These are phyloP conservation scores for Phytophthora kernoviae DNA, from an alignment of 352 stramenopile species.

Conservation along the genomic window DNA sequence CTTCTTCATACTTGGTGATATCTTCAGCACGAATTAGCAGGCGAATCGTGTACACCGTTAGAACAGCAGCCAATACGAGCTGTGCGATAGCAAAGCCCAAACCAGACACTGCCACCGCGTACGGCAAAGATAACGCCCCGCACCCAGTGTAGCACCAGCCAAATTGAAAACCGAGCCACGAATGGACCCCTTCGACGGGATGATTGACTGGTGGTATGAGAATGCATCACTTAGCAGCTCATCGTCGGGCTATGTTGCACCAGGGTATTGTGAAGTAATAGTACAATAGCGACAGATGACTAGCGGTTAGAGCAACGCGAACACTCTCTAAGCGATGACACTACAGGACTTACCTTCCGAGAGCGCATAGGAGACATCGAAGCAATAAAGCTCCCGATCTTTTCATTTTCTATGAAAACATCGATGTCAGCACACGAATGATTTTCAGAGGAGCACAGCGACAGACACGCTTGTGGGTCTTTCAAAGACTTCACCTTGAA, in stretches of 20 bases:
- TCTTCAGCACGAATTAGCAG: slow-evolving; percentile 79
- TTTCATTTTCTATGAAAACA: slow-evolving; percentile 17
- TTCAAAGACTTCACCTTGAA: slow-evolving; percentile 71
- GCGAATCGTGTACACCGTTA: slow-evolving; percentile 87
- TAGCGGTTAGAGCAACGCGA: no score
- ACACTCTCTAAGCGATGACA: neutral
- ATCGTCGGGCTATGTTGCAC: slow-evolving; percentile 36
- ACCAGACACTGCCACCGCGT: slow-evolving; percentile 80
- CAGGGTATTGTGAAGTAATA: neutral
- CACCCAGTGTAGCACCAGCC: slow-evolving; percentile 77
- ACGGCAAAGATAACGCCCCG: slow-evolving; percentile 77
- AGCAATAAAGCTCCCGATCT: slow-evolving; percentile 73
- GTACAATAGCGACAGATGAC: neutral
- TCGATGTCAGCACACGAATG: no score
- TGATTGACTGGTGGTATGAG: slow-evolving; percentile 78
- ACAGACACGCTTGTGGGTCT: no score
- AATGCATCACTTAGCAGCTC: slow-evolving; percentile 65
- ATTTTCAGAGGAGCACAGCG: slow-evolving; percentile 47
- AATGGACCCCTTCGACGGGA: slow-evolving; percentile 84
- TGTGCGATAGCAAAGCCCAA: slow-evolving; percentile 78
- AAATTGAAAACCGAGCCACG: slow-evolving; percentile 87
- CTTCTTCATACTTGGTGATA: slow-evolving; percentile 67
- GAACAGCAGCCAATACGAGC: slow-evolving; percentile 63
- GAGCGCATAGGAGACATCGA: slow-evolving; percentile 72
- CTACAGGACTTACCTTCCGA: slow-evolving; percentile 26